Percentiles rank a stretch among this genome's conserved stretches.
Evolutionary conservation across 1,139 yeast genomes (phyloP).

Genomic region (Pichia kudriavzevii): DNA sequence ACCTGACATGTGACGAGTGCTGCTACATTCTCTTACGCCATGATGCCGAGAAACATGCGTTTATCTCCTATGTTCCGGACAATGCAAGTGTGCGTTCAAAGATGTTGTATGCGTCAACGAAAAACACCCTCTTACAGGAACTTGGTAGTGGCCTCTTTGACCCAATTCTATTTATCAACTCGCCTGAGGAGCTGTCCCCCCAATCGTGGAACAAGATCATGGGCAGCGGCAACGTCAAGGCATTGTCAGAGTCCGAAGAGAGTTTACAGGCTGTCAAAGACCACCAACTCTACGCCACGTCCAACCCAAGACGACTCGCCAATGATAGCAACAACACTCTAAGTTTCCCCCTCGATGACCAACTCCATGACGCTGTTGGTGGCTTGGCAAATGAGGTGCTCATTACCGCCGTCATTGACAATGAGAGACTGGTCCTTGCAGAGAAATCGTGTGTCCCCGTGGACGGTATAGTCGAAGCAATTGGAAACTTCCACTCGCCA

Average conservation of each 20-base stretch:
- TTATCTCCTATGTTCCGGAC: constrained; percentile 85
- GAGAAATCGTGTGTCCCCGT: too few relatives aligned
- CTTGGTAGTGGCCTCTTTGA: constrained; percentile 54
- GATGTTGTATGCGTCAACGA: constrained; percentile 92
- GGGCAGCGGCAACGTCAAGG: constrained; percentile 33
- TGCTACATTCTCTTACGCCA: constrained; percentile 49
- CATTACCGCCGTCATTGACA: too few relatives aligned
- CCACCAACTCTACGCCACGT: constrained; percentile 4
- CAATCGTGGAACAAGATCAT: constrained; percentile 39
- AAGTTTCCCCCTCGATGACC: constrained; percentile 9
- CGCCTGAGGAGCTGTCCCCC: constrained; percentile 55
- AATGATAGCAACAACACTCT: constrained; percentile 23
- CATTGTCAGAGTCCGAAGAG: constrained; percentile 58
- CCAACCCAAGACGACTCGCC: constrained; percentile 8
- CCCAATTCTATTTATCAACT: constrained; percentile 42
- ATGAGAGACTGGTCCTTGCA: too few relatives aligned
- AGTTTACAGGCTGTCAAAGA: constrained; percentile 29
- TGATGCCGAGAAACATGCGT: constrained; percentile 33
- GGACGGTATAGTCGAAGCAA: too few relatives aligned
- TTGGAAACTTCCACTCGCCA: too few relatives aligned
- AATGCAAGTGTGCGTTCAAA: constrained; percentile 72
- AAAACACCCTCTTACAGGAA: constrained; percentile 63
- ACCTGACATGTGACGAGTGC: constrained; percentile 54
- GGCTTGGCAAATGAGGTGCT: too few relatives aligned
- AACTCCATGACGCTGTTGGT: too few relatives aligned